phyloP scores from a whole-genome alignment of 169 alveolate species.

The Neospora caninum region DNA sequence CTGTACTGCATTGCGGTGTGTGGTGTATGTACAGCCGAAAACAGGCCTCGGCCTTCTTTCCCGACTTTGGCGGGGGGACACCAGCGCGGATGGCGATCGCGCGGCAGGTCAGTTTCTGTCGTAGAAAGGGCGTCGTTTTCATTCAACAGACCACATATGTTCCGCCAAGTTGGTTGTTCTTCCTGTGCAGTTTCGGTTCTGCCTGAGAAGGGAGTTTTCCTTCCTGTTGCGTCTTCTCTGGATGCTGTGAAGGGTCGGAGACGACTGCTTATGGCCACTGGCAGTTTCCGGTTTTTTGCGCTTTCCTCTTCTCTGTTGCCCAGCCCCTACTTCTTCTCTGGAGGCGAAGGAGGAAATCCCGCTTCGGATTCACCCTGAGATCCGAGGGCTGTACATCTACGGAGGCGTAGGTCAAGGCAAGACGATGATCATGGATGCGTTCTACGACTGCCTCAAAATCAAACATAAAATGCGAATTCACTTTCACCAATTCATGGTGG shows the following conservation, averaged over 20 bases:
- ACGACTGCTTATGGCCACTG: too few species aligned
- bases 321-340: neutral
- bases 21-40: neutral
- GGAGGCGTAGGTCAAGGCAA: conserved; percentile 91
- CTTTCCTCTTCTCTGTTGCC: neutral
- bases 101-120: neutral
- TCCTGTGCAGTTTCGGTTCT: too few species aligned
- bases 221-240: too few species aligned
- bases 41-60: neutral
- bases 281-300: too few species aligned
- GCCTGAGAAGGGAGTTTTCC: too few species aligned
- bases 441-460: conserved; percentile 74
- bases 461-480: conserved; percentile 78
- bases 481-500: conserved; percentile 82
- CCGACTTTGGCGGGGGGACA: neutral
- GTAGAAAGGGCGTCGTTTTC: too few species aligned
- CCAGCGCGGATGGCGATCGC: neutral
- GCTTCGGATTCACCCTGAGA: neutral
- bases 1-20: neutral
- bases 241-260: too few species aligned
- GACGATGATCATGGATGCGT: conserved; percentile 85
- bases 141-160: too few species aligned
- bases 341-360: neutral
- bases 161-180: too few species aligned
- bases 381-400: conserved; percentile 78